These are phyloP conservation scores for Hebeloma cylindrosporum DNA, from an alignment of 768 basidiomycete species.

Conservation along the genomic window DNA sequence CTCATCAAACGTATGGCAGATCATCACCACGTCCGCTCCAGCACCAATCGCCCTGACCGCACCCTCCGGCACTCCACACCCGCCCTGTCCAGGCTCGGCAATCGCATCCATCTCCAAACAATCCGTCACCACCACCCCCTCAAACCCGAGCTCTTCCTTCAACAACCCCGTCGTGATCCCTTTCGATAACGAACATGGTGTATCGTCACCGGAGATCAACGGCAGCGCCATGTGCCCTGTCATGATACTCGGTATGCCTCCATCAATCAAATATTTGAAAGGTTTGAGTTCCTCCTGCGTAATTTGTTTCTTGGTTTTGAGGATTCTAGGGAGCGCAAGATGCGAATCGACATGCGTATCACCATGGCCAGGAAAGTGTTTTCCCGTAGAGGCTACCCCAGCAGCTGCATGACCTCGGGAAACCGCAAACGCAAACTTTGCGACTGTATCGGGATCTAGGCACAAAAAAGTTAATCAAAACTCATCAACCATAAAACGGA, in stretches of 20 bases:
- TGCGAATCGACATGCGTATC: slow-evolving; percentile 75
- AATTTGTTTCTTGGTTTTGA: slow-evolving; percentile 46
- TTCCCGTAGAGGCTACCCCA: slow-evolving; percentile 59
- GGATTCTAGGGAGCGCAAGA: slow-evolving; percentile 60
- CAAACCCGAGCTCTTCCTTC: slow-evolving; percentile 48
- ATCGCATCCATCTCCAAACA: slow-evolving; percentile 80
- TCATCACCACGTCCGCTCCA: slow-evolving; percentile 74
- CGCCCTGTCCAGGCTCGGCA: slow-evolving; percentile 43
- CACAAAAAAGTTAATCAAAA: background rate
- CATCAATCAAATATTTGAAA: slow-evolving; percentile 47
- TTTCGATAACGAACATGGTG: slow-evolving; percentile 59
- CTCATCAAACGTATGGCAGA: slow-evolving; percentile 59
- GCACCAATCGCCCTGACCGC: slow-evolving; percentile 58
- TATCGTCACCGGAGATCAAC: slow-evolving; percentile 49
- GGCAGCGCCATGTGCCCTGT: slow-evolving; percentile 75
- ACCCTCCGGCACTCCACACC: slow-evolving; percentile 49
- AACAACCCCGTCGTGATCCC: slow-evolving; percentile 53
- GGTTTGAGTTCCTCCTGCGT: slow-evolving; percentile 54
- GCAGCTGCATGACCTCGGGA: slow-evolving; percentile 46
- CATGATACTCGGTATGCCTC: slow-evolving; percentile 59
- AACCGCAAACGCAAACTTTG: slow-evolving; percentile 47
- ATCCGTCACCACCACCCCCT: slow-evolving; percentile 68
- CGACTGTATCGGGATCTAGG: slow-evolving; percentile 57
- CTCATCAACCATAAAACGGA: background rate
- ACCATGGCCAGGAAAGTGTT: slow-evolving; percentile 77